Conservation (phyloP, 2,329 filamentous ascomycete species). For the Dothistroma pini region DNA sequence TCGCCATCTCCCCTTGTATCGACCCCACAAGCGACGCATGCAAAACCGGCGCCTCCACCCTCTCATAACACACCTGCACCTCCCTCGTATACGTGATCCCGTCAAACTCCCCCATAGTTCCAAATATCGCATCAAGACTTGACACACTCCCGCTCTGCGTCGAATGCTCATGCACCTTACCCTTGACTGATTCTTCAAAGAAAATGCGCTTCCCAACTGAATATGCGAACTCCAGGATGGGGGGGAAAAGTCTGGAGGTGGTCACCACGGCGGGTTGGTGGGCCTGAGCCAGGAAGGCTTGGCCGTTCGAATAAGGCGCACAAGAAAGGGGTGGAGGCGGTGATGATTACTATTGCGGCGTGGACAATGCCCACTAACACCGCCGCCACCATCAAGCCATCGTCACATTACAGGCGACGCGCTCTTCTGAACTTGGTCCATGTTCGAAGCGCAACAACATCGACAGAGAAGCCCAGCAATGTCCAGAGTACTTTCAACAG, state of each 20-base stretch:
- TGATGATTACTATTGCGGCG: conserved; percentile 30
- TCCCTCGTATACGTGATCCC: conserved; percentile 19
- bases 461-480: conserved; percentile 26
- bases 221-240: conserved; percentile 12
- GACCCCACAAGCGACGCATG: conserved; percentile 33
- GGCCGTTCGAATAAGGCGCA: conserved; percentile 24
- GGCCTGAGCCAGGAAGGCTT: neutral
- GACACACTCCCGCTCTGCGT: conserved; percentile 10
- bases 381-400: conserved; percentile 27
- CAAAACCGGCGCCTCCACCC: conserved; percentile 23
- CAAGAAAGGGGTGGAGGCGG: conserved; percentile 30
- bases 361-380: conserved; percentile 26
- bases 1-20: conserved; percentile 24
- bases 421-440: conserved; percentile 25
- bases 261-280: neutral
- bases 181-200: conserved; percentile 13
- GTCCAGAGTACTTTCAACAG: conserved; percentile 22
- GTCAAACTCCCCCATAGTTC: conserved; percentile 3
- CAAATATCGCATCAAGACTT: conserved; percentile 15
- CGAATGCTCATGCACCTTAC: conserved; percentile 6
- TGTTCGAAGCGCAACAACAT: conserved; percentile 24
- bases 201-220: conserved; percentile 5
- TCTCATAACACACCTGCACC: conserved; percentile 17
- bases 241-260: conserved; percentile 4
- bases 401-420: conserved; percentile 29